phyloP scores from a whole-genome alignment of 1,284 basidiomycete genomes.

The Tilletia walkeri region DNA sequence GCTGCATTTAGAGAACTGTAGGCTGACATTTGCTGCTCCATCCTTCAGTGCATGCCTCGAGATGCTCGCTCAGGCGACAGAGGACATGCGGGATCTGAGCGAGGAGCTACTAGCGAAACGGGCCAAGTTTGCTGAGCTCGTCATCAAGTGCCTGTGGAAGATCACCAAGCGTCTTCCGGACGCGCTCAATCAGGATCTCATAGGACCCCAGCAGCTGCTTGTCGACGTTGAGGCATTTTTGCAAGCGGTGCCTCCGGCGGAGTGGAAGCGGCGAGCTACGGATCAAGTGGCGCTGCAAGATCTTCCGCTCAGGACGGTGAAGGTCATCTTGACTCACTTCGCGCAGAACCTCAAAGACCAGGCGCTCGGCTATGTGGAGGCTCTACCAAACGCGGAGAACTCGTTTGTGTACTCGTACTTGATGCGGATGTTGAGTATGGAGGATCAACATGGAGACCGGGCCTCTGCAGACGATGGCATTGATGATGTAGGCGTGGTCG shows the following conservation, averaged over 20 bases:
- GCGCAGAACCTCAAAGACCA: slow-evolving; percentile 43
- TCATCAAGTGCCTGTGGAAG: slow-evolving; percentile 99
- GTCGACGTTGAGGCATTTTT: slow-evolving; percentile 93
- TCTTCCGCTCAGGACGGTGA: slow-evolving; percentile 94
- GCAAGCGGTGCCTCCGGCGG: slow-evolving; percentile 86
- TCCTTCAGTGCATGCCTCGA: slow-evolving; percentile 69
- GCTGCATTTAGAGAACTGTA: neutral
- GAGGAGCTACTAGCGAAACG: slow-evolving; percentile 51
- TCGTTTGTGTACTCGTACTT: slow-evolving; percentile 51
- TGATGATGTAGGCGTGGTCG: slow-evolving; percentile 25
- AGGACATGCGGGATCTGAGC: slow-evolving; percentile 68
- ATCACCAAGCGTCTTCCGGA: slow-evolving; percentile 89
- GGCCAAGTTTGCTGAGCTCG: slow-evolving; percentile 88
- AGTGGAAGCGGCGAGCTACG: slow-evolving; percentile 86
- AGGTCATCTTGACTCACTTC: slow-evolving; percentile 61
- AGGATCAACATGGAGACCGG: slow-evolving; percentile 21
- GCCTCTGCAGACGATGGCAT: slow-evolving; percentile 23
- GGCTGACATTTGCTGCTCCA: slow-evolving; percentile 15
- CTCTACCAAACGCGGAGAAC: slow-evolving; percentile 44
- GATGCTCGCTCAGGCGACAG: slow-evolving; percentile 80
- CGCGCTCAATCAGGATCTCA: slow-evolving; percentile 73
- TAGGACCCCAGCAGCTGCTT: slow-evolving; percentile 84
- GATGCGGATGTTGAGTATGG: slow-evolving; percentile 44
- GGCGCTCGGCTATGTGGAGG: slow-evolving; percentile 42
- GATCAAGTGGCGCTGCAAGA: slow-evolving; percentile 91